These are phyloP conservation scores for Diaporthe caulivora DNA, from an alignment of 2,329 filamentous ascomycete species.

Conservation along the genomic window DNA sequence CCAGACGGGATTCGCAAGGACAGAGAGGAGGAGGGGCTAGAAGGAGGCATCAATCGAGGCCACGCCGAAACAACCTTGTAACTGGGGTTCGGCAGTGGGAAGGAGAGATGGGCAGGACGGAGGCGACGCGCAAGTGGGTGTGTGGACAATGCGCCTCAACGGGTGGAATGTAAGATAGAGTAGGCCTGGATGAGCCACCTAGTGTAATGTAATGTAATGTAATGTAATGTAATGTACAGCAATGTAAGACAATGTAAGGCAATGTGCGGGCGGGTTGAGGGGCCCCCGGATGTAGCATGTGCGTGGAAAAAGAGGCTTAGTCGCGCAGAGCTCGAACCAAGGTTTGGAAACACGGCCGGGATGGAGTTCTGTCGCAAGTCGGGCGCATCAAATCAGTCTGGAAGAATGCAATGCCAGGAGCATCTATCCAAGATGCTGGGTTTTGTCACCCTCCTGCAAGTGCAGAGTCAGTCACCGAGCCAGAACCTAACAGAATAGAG, in stretches of 20 bases:
- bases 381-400: background rate
- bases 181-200: background rate
- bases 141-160: slow-evolving; percentile 35
- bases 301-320: slow-evolving; percentile 26
- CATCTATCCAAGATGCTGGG: background rate
- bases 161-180: slow-evolving; percentile 12
- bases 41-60: slow-evolving; percentile 39
- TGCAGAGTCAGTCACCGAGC: background rate
- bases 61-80: slow-evolving; percentile 25
- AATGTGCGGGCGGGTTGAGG: slow-evolving; percentile 3
- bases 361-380: slow-evolving; percentile 7
- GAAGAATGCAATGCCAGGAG: background rate
- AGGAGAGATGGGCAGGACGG: slow-evolving; percentile 16
- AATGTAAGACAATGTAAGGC: background rate
- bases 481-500: background rate
- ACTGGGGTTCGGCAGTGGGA: slow-evolving; percentile 28
- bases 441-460: background rate
- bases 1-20: slow-evolving; percentile 32
- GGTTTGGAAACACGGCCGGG: slow-evolving; percentile 24
- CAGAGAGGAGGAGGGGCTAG: slow-evolving; percentile 38
- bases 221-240: background rate
- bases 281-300: background rate
- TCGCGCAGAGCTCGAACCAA: slow-evolving; percentile 3
- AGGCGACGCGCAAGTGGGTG: slow-evolving; percentile 35
- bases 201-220: slow-evolving; percentile 2